These are phyloP conservation scores for Jackrogersella minutella DNA, from an alignment of 495 filamentous ascomycete species.

Conservation along the genomic window DNA sequence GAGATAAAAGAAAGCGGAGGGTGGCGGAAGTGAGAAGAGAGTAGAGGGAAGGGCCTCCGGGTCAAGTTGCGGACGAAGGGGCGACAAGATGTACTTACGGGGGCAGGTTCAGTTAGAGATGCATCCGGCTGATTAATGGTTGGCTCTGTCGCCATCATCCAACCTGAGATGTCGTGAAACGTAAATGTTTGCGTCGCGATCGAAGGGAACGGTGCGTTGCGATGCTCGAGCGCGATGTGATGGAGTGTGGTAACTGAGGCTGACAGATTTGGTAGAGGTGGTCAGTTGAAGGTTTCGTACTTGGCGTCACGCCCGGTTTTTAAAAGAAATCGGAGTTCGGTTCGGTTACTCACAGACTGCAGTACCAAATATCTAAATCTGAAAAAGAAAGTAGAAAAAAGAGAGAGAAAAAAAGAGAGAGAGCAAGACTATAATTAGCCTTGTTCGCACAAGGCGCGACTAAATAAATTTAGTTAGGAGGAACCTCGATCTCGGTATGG, in stretches of 20 bases:
- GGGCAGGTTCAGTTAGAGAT: slow-evolving; percentile 56
- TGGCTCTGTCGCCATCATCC: slow-evolving; percentile 68
- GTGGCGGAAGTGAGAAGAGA: background rate
- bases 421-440: background rate
- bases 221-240: slow-evolving; percentile 8
- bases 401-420: background rate
- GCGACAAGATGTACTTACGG: slow-evolving; percentile 49
- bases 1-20: background rate
- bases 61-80: background rate
- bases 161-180: slow-evolving; percentile 35
- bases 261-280: slow-evolving; percentile 32
- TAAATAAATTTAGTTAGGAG: background rate
- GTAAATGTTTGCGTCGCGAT: slow-evolving; percentile 37
- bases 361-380: slow-evolving; percentile 12
- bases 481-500: slow-evolving; percentile 9
- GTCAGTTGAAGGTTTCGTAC: slow-evolving; percentile 35
- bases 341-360: slow-evolving; percentile 19
- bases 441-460: slow-evolving; percentile 29
- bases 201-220: slow-evolving; percentile 24
- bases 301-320: slow-evolving; percentile 28
- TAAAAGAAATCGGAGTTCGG: slow-evolving; percentile 24
- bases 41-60: background rate
- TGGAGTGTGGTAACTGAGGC: slow-evolving; percentile 15
- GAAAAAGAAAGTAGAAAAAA: background rate
- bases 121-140: slow-evolving; percentile 59